phyloP scores from a whole-genome alignment of 768 basidiomycete genomes.

The Boletus eberwhitei region DNA sequence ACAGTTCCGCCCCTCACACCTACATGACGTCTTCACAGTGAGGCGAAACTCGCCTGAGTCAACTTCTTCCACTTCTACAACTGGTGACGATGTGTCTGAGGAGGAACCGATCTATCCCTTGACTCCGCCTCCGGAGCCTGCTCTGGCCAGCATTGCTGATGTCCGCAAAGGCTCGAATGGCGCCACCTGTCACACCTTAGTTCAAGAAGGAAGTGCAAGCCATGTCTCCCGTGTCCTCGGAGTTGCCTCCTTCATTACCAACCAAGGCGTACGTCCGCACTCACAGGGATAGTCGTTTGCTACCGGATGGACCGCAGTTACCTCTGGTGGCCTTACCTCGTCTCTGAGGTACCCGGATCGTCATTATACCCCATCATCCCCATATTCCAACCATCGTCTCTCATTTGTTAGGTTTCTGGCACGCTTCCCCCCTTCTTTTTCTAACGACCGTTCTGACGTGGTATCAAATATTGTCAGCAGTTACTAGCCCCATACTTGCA shows the following conservation, averaged over 20 bases:
- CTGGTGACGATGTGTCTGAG: slow-evolving; percentile 1
- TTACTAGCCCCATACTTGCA: not conserved
- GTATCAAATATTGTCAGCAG: not conserved
- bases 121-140: not conserved
- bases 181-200: not conserved
- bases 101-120: slow-evolving; percentile 3
- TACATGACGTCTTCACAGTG: not conserved
- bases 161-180: not conserved
- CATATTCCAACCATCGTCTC: slow-evolving; percentile 15
- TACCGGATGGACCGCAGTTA: not conserved
- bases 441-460: not conserved
- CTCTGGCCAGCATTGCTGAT: not conserved
- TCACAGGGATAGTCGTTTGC: slow-evolving; percentile 2
- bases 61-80: not conserved
- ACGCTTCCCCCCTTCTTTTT: not conserved
- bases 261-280: not conserved
- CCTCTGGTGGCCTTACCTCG: not conserved
- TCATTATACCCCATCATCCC: not conserved
- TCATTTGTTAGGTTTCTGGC: slow-evolving; percentile 12
- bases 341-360: not conserved
- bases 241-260: slow-evolving; percentile 3
- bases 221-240: not conserved
- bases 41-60: slow-evolving; percentile 1
- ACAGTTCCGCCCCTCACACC: not conserved
- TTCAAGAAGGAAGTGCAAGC: not conserved